Percentiles rank a stretch among this genome's conserved stretches.
phyloP scores from a whole-genome alignment of 352 stramenopile genomes.

The Globisporangium irregulare region DNA sequence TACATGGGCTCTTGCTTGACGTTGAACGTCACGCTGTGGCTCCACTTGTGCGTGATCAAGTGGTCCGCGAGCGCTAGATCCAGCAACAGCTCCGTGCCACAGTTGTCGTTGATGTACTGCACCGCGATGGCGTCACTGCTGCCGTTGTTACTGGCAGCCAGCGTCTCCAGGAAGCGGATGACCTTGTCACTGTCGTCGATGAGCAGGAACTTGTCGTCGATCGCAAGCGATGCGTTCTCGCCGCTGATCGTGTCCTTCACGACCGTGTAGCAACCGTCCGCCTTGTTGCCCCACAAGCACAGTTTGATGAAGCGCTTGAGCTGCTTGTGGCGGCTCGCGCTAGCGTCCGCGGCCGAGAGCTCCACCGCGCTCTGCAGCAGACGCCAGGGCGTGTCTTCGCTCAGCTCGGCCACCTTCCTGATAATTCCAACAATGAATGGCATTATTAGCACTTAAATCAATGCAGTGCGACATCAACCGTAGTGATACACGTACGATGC shows the following conservation, averaged over 20 bases:
- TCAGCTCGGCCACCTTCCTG: slow-evolving; percentile 56
- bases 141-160: background rate
- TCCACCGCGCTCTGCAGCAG: slow-evolving; percentile 56
- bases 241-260: slow-evolving; percentile 71
- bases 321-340: slow-evolving; percentile 39
- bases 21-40: slow-evolving; percentile 57
- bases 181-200: slow-evolving; percentile 57
- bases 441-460: background rate
- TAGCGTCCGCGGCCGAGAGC: slow-evolving; percentile 26
- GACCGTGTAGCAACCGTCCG: slow-evolving; percentile 70
- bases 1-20: slow-evolving; percentile 78
- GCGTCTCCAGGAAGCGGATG: slow-evolving; percentile 33
- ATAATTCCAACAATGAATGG: background rate
- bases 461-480: background rate
- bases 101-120: slow-evolving; percentile 82
- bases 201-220: slow-evolving; percentile 64
- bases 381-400: slow-evolving; percentile 49
- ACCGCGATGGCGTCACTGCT: slow-evolving; percentile 12
- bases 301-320: slow-evolving; percentile 77
- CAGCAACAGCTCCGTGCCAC: slow-evolving; percentile 65
- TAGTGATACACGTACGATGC: slow-evolving; percentile 25
- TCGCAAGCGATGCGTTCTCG: slow-evolving; percentile 39
- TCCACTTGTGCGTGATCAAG: slow-evolving; percentile 48
- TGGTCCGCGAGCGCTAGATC: slow-evolving; percentile 67
- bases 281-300: slow-evolving; percentile 77